These are phyloP conservation scores for Halenospora varia DNA, from an alignment of 495 filamentous ascomycete species.

Conservation along the genomic window DNA sequence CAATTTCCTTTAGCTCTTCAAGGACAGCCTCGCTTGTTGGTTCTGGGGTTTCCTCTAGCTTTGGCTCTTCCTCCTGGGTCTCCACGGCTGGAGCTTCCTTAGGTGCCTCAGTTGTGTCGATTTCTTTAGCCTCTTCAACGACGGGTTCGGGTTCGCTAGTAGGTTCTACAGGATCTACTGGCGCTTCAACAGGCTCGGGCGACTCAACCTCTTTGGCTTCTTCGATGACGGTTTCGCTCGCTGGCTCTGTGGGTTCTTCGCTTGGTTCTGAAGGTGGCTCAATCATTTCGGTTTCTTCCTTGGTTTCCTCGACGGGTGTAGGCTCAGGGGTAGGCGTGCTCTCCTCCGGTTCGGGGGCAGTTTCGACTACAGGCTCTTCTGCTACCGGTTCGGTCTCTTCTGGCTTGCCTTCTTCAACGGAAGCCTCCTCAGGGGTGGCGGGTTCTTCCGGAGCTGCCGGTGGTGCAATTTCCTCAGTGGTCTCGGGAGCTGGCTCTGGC, in stretches of 20 bases:
- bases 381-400: slow-evolving; percentile 5
- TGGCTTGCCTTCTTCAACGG: background rate
- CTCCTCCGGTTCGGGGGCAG: too few relatives aligned
- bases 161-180: background rate
- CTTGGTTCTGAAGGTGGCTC: too few relatives aligned
- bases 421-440: slow-evolving; percentile 9
- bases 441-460: background rate
- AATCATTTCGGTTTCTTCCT: too few relatives aligned
- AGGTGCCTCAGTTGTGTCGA: background rate
- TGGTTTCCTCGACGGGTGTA: too few relatives aligned
- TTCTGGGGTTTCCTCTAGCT: background rate
- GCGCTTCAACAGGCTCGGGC: too few relatives aligned
- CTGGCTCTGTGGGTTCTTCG: too few relatives aligned
- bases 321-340: too few relatives aligned
- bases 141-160: slow-evolving; percentile 2
- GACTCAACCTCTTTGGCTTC: too few relatives aligned
- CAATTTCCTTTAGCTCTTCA: background rate
- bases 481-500: background rate
- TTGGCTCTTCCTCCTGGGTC: slow-evolving; percentile 2
- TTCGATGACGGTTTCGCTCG: slow-evolving; percentile 3
- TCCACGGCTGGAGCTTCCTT: slow-evolving; percentile 3
- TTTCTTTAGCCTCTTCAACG: slow-evolving; percentile 9
- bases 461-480: too few relatives aligned
- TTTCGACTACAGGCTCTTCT: slow-evolving; percentile 5
- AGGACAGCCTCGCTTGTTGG: slow-evolving; percentile 8